Conservation (phyloP, 192 early-diverging fungal species). For the Rhizoclosmatium globosum region DNA sequence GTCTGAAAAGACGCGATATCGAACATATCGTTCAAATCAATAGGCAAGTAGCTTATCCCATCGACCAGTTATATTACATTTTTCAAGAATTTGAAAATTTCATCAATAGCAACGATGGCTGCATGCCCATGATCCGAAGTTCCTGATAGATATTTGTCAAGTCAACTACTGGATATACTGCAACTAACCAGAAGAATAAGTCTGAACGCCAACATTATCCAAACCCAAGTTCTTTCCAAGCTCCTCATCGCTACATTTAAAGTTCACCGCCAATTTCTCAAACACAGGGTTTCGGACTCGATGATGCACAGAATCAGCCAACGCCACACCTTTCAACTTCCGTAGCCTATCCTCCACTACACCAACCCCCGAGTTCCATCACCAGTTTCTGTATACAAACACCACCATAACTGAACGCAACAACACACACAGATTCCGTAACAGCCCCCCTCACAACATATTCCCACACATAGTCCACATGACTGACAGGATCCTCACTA, state of each 20-base stretch:
- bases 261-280: slow-evolving; percentile 21
- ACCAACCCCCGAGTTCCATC: neutral
- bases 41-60: too few relatives aligned
- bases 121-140: slow-evolving; percentile 27
- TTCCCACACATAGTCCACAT: slow-evolving; percentile 25
- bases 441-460: neutral
- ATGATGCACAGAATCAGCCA: slow-evolving; percentile 33
- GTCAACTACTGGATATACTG: neutral
- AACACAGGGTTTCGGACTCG: neutral
- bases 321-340: slow-evolving; percentile 19
- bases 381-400: slow-evolving; percentile 12
- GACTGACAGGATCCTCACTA: slow-evolving; percentile 12
- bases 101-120: slow-evolving; percentile 25
- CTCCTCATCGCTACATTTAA: neutral
- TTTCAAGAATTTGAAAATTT: slow-evolving; percentile 25
- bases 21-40: too few relatives aligned
- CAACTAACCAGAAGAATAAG: slow-evolving; percentile 1
- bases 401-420: slow-evolving; percentile 32
- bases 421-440: neutral
- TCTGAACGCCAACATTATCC: slow-evolving; percentile 1
- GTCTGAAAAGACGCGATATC: too few relatives aligned
- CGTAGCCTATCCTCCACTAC: neutral
- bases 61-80: neutral
- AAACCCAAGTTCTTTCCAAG: neutral
- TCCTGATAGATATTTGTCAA: neutral